Conservation (phyloP, 306 rosid genomes). For the Medicago truncatula region MtrunA17r5.0-ANR NC_053042.1:54862501-54863000, state of each 20-base stretch:
- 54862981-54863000: conserved; percentile 81
- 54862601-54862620: conserved; percentile 34
- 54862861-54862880: conserved; percentile 37
- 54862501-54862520: not conserved
- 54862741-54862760: conserved; percentile 85
- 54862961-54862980: conserved; percentile 93
- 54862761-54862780: conserved; percentile 93
- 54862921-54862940: conserved; percentile 74
- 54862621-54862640: conserved; percentile 82
- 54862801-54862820: conserved; percentile 86
- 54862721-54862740: conserved; percentile 76
- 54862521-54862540: conserved; percentile 14
- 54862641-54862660: conserved; percentile 80
- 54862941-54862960: conserved; percentile 79
- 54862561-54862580: too few species aligned
- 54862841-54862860: conserved; percentile 76
- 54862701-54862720: conserved; percentile 70
- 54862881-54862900: conserved; percentile 28
- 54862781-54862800: conserved; percentile 81
- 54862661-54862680: conserved; percentile 70
- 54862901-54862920: conserved; percentile 43
- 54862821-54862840: conserved; percentile 90
- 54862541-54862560: not conserved
- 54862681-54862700: conserved; percentile 75
- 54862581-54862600: conserved; percentile 12